Conservation (phyloP, 176 grass and related monocot species). For the Olyra latifolia region DNA sequence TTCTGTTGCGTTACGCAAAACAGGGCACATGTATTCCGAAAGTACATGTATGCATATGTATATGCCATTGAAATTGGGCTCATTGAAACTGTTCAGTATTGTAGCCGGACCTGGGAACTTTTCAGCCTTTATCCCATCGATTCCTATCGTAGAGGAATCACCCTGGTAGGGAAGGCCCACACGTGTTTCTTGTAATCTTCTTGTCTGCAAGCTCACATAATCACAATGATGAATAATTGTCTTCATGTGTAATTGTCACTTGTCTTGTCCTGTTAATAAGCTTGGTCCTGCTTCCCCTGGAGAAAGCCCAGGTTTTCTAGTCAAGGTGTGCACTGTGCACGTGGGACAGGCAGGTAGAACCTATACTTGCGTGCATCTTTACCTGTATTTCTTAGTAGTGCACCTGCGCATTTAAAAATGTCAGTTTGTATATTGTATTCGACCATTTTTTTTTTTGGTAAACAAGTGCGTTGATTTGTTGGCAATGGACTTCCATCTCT, state of each 20-base stretch:
- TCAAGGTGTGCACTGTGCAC: too few species aligned
- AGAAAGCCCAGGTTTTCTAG: too few species aligned
- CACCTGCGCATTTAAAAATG: too few species aligned
- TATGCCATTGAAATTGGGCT: conserved; percentile 33
- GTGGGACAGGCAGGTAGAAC: too few species aligned
- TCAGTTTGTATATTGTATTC: too few species aligned
- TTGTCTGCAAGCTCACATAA: conserved; percentile 19
- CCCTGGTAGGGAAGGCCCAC: conserved; percentile 17
- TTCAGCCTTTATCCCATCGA: conserved; percentile 3
- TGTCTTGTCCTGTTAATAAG: neutral
- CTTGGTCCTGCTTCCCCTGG: neutral
- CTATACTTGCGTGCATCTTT: too few species aligned
- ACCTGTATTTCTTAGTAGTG: too few species aligned
- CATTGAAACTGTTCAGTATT: neutral
- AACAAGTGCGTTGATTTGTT: too few species aligned
- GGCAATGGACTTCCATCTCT: too few species aligned
- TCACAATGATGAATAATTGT: neutral
- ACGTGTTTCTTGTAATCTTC: conserved; percentile 4
- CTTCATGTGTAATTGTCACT: neutral
- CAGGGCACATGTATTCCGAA: neutral
- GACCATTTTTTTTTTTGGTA: too few species aligned
- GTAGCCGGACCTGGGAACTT: conserved; percentile 19
- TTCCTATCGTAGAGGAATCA: conserved; percentile 29
- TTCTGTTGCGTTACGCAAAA: conserved; percentile 14
- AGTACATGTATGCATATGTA: neutral